phyloP scores from a whole-genome alignment of 805 yeast species.

The Teunomyces funiuensis region DNA sequence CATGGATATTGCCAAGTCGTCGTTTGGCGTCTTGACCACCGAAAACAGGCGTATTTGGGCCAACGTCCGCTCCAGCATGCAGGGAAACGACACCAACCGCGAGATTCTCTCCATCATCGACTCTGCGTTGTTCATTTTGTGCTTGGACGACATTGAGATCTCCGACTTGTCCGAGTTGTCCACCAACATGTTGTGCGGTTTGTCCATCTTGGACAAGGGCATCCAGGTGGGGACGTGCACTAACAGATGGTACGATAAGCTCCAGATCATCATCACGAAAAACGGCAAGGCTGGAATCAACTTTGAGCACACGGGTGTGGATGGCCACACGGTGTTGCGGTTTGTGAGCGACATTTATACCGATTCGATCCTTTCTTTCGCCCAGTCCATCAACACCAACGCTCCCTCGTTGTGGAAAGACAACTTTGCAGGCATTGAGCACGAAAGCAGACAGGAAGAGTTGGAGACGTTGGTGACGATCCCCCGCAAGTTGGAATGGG shows the following conservation, averaged over 20 bases:
- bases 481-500: constrained; percentile 90
- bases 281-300: constrained; percentile 92
- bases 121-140: constrained; percentile 77
- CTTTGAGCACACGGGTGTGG: constrained; percentile 93
- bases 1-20: constrained; percentile 66
- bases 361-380: constrained; percentile 84
- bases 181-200: constrained; percentile 86
- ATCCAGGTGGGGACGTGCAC: constrained; percentile 93
- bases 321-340: constrained; percentile 89
- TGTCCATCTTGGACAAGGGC: constrained; percentile 74
- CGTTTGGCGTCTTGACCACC: constrained; percentile 87
- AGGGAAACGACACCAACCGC: constrained; percentile 50
- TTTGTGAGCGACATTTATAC: constrained; percentile 90
- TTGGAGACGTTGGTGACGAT: constrained; percentile 48
- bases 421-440: constrained; percentile 17
- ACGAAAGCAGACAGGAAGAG: constrained; percentile 26
- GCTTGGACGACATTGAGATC: constrained; percentile 76
- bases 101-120: constrained; percentile 77
- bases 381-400: constrained; percentile 73
- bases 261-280: constrained; percentile 82
- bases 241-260: constrained; percentile 91
- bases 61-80: constrained; percentile 53
- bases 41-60: constrained; percentile 92
- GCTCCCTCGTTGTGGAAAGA: constrained; percentile 69
- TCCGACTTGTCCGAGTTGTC: constrained; percentile 64